Base-by-base conservation (phyloP, 257 asterid species). In the Linderniella brevidens region DNA sequence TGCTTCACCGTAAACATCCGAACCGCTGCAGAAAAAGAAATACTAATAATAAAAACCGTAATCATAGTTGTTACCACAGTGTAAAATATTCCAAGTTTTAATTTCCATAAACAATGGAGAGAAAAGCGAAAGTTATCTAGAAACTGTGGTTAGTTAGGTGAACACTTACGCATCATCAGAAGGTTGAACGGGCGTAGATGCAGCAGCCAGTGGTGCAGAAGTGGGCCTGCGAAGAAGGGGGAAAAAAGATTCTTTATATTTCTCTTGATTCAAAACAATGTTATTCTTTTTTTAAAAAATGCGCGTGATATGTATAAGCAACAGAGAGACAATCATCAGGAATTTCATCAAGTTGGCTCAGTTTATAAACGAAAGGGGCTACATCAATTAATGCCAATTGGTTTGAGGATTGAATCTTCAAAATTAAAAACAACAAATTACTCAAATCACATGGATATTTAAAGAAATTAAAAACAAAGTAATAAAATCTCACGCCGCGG, bases 1-100 rank as follows among this genome's bases (percentile, higher is more conserved):
- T 7, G 92, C 81, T 55, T 64, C 69, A 35, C 76, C 92, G 57
- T 78, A 78, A 35, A 74, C 86, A 17, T 67, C 79, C n/a, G 82
- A 49, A 45, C 92, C 79, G 72, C 36, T 25, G 35, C 48, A 52
- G 61, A 36, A 53, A 52, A 43, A 62, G 11, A 53, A 52, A 43
- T 3, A 37, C 10, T 14, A 12, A 58, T 15, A 2, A 44, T 5
- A 7, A 8, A 19, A 19, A 19, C 11, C 32, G 32, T 25, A 25
- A 25, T 25, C 32, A 6, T 6, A 25, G 32, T 25, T 25, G 32
- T 25, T 25, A 25, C 6, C 32, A 25, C 32, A 25, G 32, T 6
- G 32, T 25, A 2, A 25, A 2, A 2, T 2, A 3, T 25, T 25
- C 6, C 32, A 25, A 25, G 32, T 6, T 25, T 6, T 25, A 25